These are phyloP conservation scores for Mangifera indica DNA, from an alignment of 345 rosid species.

Conservation along the genomic window DNA sequence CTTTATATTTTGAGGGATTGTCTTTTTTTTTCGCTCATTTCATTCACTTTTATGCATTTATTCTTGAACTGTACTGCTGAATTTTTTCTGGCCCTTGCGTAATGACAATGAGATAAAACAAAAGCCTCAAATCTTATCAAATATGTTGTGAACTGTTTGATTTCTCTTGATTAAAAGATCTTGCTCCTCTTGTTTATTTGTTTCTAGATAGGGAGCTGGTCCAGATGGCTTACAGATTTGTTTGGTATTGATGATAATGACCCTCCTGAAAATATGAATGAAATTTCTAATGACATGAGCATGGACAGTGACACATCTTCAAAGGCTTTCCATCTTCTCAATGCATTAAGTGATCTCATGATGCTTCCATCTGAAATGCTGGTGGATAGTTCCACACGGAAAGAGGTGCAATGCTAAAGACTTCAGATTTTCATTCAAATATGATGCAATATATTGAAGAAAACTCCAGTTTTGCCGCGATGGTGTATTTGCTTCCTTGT, in stretches of 20 bases:
- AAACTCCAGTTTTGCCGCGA: background rate
- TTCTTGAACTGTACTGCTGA: background rate
- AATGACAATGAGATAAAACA: background rate
- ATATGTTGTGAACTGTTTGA: background rate
- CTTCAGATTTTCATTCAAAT: background rate
- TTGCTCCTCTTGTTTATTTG: constrained; percentile 7
- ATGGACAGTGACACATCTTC: constrained; percentile 43
- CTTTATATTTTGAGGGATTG: background rate
- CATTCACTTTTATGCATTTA: background rate
- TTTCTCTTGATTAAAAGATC: constrained; percentile 7
- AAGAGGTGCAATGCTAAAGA: constrained; percentile 52
- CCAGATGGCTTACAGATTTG: constrained; percentile 90
- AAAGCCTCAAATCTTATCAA: background rate
- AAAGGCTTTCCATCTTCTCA: constrained; percentile 73
- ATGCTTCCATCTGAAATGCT: constrained; percentile 96
- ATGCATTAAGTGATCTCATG: constrained; percentile 89
- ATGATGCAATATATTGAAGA: background rate
- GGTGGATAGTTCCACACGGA: constrained; percentile 62
- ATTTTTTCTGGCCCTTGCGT: background rate
- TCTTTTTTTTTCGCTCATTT: background rate
- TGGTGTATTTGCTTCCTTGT: background rate
- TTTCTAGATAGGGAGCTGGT: constrained; percentile 85
- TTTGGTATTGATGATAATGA: constrained; percentile 68
- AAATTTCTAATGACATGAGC: constrained; percentile 25
- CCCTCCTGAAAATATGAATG: constrained; percentile 31